These are phyloP conservation scores for Phellopilus nigrolimitatus DNA, from an alignment of 1,284 basidiomycete genomes.

Conservation along the genomic window DNA sequence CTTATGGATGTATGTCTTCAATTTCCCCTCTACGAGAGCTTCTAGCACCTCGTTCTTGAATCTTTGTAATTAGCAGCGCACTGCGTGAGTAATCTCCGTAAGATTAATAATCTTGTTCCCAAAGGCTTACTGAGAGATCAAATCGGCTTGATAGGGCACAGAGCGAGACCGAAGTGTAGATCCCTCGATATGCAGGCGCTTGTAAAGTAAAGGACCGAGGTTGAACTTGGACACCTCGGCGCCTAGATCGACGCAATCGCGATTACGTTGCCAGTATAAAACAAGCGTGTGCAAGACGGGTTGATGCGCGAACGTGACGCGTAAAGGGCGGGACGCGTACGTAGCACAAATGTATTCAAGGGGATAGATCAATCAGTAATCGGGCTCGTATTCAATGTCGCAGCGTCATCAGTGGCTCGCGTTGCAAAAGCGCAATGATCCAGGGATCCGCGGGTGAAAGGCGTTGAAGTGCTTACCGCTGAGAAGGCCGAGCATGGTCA, in stretches of 20 bases:
- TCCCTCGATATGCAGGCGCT: conserved; percentile 87
- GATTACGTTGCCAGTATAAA: too few relatives aligned
- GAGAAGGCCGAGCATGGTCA: conserved; percentile 65
- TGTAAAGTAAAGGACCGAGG: conserved; percentile 70
- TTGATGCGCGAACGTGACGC: too few relatives aligned
- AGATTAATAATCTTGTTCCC: conserved; percentile 22
- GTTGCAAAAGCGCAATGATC: neutral
- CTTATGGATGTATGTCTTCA: conserved; percentile 77
- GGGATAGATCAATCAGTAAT: too few relatives aligned
- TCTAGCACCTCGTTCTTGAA: conserved; percentile 48
- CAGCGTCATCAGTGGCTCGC: neutral
- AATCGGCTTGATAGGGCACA: conserved; percentile 74
- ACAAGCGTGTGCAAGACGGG: too few relatives aligned
- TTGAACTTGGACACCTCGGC: conserved; percentile 58
- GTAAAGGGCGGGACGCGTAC: too few relatives aligned
- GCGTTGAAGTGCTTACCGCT: conserved; percentile 54
- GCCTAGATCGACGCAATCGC: conserved; percentile 54
- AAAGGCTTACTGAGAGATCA: conserved; percentile 57
- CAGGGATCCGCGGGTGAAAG: too few relatives aligned
- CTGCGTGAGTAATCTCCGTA: conserved; percentile 1
- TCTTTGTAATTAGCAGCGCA: conserved; percentile 29
- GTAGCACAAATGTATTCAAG: too few relatives aligned
- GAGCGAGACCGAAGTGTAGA: conserved; percentile 81
- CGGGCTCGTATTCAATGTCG: neutral
- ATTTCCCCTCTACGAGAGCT: conserved; percentile 60